phyloP scores from a whole-genome alignment of 345 rosid genomes.

The Nasturtium officinale region DNA sequence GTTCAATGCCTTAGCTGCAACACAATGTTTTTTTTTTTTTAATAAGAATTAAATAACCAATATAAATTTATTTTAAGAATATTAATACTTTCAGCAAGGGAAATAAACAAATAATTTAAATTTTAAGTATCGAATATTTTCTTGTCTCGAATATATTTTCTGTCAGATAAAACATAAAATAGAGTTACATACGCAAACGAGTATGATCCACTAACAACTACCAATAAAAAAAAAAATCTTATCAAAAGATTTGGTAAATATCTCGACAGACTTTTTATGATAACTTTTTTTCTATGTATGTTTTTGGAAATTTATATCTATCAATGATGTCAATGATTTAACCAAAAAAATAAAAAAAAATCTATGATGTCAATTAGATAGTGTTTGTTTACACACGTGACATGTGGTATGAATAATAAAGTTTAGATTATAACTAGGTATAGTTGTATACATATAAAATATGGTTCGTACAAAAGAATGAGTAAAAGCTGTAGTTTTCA shows the following conservation, averaged over 20 bases:
- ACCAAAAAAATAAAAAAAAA: too few species aligned
- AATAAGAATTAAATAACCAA: not conserved
- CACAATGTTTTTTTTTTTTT: not conserved
- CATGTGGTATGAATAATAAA: not conserved
- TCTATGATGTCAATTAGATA: constrained; percentile 11
- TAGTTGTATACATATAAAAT: not conserved
- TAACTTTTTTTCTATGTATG: not conserved
- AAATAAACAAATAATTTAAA: not conserved
- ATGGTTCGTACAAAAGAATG: not conserved
- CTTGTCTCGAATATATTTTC: constrained; percentile 20
- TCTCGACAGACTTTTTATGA: constrained; percentile 23
- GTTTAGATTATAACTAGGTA: not conserved
- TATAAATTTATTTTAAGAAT: not conserved
- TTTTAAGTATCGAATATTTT: constrained; percentile 2
- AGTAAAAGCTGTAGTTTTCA: not conserved
- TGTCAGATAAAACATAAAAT: not conserved
- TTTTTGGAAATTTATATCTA: constrained; percentile 3
- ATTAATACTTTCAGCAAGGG: not conserved
- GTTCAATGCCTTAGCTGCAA: constrained; percentile 78
- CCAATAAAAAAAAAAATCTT: constrained; percentile 20
- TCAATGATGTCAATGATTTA: constrained; percentile 8
- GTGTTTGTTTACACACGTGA: constrained; percentile 9
- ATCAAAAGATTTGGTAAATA: constrained; percentile 29
- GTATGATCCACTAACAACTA: constrained; percentile 32
- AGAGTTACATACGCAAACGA: constrained; percentile 31